A percentile compares a stretch with the other conserved stretches of the same genome.
These are phyloP conservation scores for Dioszegia crocea DNA, from an alignment of 768 basidiomycete genomes.

Conservation along the genomic window DNA sequence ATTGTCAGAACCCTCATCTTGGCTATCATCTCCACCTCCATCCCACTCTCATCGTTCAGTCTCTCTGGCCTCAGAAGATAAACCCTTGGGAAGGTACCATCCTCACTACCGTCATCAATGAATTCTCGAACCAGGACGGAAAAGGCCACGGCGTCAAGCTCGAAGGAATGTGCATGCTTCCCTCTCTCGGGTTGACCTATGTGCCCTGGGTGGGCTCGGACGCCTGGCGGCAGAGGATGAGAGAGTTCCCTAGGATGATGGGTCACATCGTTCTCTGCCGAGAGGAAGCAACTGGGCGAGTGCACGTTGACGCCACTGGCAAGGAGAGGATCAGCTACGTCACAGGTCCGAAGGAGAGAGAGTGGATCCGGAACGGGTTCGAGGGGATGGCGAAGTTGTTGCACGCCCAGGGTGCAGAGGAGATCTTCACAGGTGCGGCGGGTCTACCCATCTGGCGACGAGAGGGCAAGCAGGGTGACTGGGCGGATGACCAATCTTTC, in stretches of 20 bases:
- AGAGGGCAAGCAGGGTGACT: neutral
- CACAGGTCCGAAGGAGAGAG: constrained; percentile 25
- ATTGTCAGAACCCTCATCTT: constrained; percentile 28
- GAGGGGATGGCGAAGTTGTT: constrained; percentile 16
- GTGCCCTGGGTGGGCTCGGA: constrained; percentile 14
- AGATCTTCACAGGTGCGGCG: constrained; percentile 1
- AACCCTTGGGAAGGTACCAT: constrained; percentile 42
- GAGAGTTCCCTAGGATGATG: constrained; percentile 20
- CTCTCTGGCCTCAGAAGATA: constrained; percentile 31
- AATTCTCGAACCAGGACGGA: constrained; percentile 30
- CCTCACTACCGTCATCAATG: constrained; percentile 39
- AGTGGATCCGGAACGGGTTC: constrained; percentile 19
- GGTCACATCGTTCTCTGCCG: constrained; percentile 33
- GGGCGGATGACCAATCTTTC: constrained; percentile 8
- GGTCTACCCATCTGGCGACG: constrained; percentile 5
- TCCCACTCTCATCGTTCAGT: constrained; percentile 29
- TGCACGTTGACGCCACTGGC: constrained; percentile 20
- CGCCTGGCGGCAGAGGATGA: constrained; percentile 22
- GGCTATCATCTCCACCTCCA: constrained; percentile 43
- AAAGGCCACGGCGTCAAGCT: constrained; percentile 41
- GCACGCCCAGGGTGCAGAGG: constrained; percentile 1
- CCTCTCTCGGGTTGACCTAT: neutral
- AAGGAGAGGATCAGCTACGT: constrained; percentile 27
- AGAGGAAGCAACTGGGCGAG: constrained; percentile 22
- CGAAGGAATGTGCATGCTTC: constrained; percentile 28